Evolutionary conservation across 768 basidiomycete species (phyloP), one percentile per base, ranked within the genome.

Genomic region (Sarcodon aspratus): DNA sequence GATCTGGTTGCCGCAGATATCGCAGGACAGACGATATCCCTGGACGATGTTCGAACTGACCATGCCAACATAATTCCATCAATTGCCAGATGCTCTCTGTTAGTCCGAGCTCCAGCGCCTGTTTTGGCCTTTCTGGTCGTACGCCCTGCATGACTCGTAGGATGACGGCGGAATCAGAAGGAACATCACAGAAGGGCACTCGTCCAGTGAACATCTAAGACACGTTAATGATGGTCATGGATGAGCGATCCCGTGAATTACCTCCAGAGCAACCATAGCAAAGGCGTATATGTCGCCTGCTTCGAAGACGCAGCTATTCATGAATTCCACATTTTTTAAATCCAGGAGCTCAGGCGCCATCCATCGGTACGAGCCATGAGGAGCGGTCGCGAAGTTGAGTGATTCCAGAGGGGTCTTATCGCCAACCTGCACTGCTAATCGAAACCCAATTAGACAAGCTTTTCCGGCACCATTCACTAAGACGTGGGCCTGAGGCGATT

Each of bases 301-400:
- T 13, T 8, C 27, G 47, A 33, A 53, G 10, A 36, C 17, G 9
- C 9, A 27, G 13, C 9, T 13, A 9, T 8, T 15, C 27, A 17
- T 8, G 1, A 3, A 44, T 9, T 38, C 42, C 5, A 46, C 50
- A 11, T 27, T 12, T 6, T 27, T 11, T 27, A 27, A 27, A 8
- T 44, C 48, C 10, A 50, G 34, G 34, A 46, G 34, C 49, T 50
- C 49, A 7, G 49, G 49, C 7, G 49, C 45, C 11, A 31, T 46
- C 45, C 45, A 46, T 15, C 45, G 15, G 9, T 12, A 9, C 8
- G 12, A 36, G 33, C 9, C 36, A 9, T 32, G 27, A n/a, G 48
- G 11, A 3, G 18, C 32, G 5, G 49, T 37, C n/a, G 47, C 44
- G 6, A 44, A 33, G n/a, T 37, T 50, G n/a, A 48, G 32, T 8